These are phyloP conservation scores for Claviceps sp. DNA, from an alignment of 2,329 filamentous ascomycete species.

Conservation along the genomic window DNA sequence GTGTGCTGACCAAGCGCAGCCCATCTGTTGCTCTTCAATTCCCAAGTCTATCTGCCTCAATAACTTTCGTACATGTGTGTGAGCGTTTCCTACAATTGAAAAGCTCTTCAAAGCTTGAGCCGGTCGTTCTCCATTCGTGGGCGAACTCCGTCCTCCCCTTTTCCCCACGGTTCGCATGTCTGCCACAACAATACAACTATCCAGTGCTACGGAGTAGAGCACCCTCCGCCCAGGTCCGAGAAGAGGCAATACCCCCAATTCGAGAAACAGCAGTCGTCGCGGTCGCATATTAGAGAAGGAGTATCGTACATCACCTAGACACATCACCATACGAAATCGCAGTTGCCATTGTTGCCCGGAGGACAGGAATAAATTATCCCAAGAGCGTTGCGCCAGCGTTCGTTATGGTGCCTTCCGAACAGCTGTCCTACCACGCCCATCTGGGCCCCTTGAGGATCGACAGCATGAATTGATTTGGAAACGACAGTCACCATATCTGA, in stretches of 20 bases:
- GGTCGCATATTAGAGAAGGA: not conserved
- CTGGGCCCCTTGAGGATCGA: no score
- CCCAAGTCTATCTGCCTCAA: no score
- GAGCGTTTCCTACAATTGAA: no score
- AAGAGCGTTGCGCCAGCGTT: not conserved
- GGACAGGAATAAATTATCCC: no score
- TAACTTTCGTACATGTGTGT: no score
- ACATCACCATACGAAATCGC: no score
- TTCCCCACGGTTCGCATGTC: not conserved
- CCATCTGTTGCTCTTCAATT: no score
- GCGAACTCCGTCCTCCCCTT: not conserved
- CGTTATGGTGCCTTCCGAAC: not conserved
- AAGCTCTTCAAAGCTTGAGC: no score
- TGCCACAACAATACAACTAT: not conserved
- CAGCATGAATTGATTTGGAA: not conserved
- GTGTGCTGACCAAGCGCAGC: no score
- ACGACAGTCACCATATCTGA: not conserved
- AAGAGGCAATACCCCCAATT: slow-evolving; percentile 6
- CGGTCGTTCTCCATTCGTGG: no score
- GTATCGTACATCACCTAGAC: no score
- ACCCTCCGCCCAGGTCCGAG: not conserved
- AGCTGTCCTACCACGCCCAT: not conserved
- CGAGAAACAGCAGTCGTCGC: slow-evolving; percentile 6
- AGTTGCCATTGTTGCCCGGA: no score
- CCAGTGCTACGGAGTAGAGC: not conserved